Conservation (phyloP, 495 filamentous ascomycete genomes). For the Neurospora terricola region DNA sequence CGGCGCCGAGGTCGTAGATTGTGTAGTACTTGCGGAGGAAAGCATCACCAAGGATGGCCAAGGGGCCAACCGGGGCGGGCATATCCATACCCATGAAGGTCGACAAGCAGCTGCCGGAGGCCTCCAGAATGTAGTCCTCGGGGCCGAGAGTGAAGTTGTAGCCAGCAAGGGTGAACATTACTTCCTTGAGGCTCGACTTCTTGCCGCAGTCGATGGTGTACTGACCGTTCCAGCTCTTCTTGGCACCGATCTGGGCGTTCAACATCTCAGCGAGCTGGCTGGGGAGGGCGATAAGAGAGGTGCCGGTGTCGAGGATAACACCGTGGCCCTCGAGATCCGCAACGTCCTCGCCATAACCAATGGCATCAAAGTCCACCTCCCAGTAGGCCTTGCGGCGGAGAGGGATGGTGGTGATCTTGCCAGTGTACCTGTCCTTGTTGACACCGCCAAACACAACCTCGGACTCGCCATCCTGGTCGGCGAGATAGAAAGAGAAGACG, state of each 20-base stretch:
- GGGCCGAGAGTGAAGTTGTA: constrained; percentile 84
- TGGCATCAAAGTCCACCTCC: constrained; percentile 93
- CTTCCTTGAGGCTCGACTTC: constrained; percentile 71
- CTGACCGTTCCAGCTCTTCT: constrained; percentile 92
- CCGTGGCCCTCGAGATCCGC: constrained; percentile 90
- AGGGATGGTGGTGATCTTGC: constrained; percentile 85
- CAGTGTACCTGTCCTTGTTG: constrained; percentile 75
- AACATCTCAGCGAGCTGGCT: constrained; percentile 88
- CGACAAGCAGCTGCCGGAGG: constrained; percentile 91
- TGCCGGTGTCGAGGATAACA: constrained; percentile 96
- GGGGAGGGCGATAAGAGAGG: constrained; percentile 93
- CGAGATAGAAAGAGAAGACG: constrained; percentile 94
- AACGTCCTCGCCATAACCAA: constrained; percentile 71
- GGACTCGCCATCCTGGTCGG: constrained; percentile 61
- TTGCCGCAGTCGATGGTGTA: constrained; percentile 85
- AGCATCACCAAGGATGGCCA: constrained; percentile 93
- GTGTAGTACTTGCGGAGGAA: constrained; percentile 98
- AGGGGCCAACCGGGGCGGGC: constrained; percentile 79
- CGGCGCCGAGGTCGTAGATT: constrained; percentile 83
- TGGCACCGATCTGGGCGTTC: constrained; percentile 96
- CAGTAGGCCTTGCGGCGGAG: constrained; percentile 98
- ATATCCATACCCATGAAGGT: constrained; percentile 98
- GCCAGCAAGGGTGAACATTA: constrained; percentile 78
- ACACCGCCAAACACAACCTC: constrained; percentile 90
- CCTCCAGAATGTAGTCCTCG: constrained; percentile 93